Conservation (phyloP, 345 rosid species). For the Combretum micranthum region DNA sequence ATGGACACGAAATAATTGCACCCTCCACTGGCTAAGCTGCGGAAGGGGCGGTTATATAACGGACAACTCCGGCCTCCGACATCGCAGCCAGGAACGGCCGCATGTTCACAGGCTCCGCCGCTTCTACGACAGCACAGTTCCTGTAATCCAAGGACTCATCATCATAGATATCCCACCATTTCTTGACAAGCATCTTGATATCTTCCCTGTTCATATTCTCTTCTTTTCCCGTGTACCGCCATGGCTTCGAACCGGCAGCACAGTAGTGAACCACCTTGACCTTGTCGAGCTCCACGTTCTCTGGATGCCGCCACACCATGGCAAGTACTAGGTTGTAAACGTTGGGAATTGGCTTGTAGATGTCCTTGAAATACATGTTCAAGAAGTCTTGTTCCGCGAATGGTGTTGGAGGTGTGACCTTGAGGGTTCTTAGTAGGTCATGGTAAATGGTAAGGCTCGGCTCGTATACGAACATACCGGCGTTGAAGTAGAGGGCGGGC, state of each 20-base stretch:
- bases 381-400: conserved; percentile 53
- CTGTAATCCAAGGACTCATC: conserved; percentile 39
- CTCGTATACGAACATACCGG: conserved; percentile 36
- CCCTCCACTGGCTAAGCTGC: conserved; percentile 20
- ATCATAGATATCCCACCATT: conserved; percentile 44
- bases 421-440: conserved; percentile 21
- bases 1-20: no score
- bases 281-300: conserved; percentile 26
- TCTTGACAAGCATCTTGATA: conserved; percentile 32
- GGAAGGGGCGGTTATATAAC: conserved; percentile 24
- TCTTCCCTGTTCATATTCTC: conserved; percentile 46
- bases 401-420: conserved; percentile 28
- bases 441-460: conserved; percentile 25
- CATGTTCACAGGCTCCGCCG: conserved; percentile 1
- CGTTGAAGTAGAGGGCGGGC: conserved; percentile 43
- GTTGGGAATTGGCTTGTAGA: conserved; percentile 27
- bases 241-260: conserved; percentile 52
- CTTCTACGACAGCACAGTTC: conserved; percentile 6
- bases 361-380: conserved; percentile 35
- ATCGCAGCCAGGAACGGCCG: conserved; percentile 23
- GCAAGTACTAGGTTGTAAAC: conserved; percentile 42
- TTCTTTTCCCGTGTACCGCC: conserved; percentile 50
- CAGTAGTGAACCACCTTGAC: conserved; percentile 45
- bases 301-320: conserved; percentile 53
- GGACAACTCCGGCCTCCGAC: conserved; percentile 21